Conservation (phyloP, 2,329 filamentous ascomycete genomes). For the Aspergillus pseudoglaucus region DNA sequence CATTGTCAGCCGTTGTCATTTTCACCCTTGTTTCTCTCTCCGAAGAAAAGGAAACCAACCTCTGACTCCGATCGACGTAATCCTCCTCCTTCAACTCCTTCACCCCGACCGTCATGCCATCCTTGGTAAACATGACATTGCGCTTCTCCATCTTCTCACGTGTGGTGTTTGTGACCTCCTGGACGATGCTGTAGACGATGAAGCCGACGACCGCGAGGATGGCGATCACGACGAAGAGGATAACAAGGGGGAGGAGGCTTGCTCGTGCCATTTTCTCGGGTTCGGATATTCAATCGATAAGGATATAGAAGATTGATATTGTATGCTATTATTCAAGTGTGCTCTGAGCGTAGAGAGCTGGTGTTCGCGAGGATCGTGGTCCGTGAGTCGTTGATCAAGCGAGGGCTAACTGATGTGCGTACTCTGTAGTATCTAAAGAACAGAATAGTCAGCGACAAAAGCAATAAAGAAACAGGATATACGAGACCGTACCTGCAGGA, state of each 20-base stretch:
- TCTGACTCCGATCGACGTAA: conserved; percentile 55
- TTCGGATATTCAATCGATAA: not conserved
- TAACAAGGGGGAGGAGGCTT: conserved; percentile 49
- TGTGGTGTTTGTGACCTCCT: conserved; percentile 52
- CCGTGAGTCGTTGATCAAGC: not conserved
- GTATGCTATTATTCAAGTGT: too few species aligned
- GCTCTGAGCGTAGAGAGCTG: not conserved
- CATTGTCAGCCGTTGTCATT: not conserved
- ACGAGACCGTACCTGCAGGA: not conserved
- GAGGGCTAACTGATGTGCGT: not conserved
- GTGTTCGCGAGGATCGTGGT: not conserved
- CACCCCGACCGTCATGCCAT: conserved; percentile 56
- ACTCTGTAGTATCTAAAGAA: too few species aligned
- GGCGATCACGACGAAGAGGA: conserved; percentile 50
- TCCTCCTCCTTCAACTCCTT: conserved; percentile 53
- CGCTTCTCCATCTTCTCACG: conserved; percentile 58
- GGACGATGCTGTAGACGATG: conserved; percentile 52
- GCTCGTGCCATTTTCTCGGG: conserved; percentile 13
- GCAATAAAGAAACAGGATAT: not conserved
- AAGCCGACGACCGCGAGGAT: conserved; percentile 50
- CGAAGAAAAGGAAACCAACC: conserved; percentile 7
- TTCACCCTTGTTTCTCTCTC: not conserved
- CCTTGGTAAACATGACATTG: conserved; percentile 54
- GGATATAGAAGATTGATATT: not conserved
- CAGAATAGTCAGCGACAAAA: not conserved